Conservation (phyloP, 176 grass and related monocot species). For the Leersia perrieri region DNA sequence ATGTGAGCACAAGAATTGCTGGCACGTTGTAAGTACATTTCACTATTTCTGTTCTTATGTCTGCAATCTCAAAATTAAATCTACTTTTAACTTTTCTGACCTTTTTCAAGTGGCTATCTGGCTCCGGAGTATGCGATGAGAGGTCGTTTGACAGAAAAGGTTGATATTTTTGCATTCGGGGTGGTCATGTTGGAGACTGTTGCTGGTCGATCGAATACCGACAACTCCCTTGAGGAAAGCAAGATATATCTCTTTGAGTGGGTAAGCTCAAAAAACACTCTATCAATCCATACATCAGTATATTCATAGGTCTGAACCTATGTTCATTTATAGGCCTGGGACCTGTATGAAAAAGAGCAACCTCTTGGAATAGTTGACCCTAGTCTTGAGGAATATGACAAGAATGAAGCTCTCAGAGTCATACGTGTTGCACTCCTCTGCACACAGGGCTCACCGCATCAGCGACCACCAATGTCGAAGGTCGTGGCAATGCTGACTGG, state of each 20-base stretch:
- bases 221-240: slow-evolving; percentile 24
- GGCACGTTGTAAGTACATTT: slow-evolving; percentile 58
- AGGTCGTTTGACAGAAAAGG: slow-evolving; percentile 63
- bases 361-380: slow-evolving; percentile 37
- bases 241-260: slow-evolving; percentile 54
- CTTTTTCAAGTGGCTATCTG: slow-evolving; percentile 26
- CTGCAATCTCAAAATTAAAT: background rate
- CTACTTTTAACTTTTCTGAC: background rate
- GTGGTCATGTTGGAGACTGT: slow-evolving; percentile 48
- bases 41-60: too few species aligned
- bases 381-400: slow-evolving; percentile 7
- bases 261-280: slow-evolving; percentile 30
- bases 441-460: slow-evolving; percentile 44
- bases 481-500: slow-evolving; percentile 52
- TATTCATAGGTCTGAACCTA: background rate
- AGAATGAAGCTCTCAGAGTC: slow-evolving; percentile 30
- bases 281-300: too few species aligned
- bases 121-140: slow-evolving; percentile 78
- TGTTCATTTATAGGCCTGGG: slow-evolving; percentile 35
- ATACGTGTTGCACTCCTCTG: slow-evolving; percentile 53
- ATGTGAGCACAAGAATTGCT: slow-evolving; percentile 51
- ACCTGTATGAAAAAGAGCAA: slow-evolving; percentile 34
- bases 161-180: slow-evolving; percentile 61
- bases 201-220: slow-evolving; percentile 41
- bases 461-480: slow-evolving; percentile 54